These are phyloP conservation scores for Cordia subcordata DNA, from an alignment of 257 asterid species.

Conservation along the genomic window DNA sequence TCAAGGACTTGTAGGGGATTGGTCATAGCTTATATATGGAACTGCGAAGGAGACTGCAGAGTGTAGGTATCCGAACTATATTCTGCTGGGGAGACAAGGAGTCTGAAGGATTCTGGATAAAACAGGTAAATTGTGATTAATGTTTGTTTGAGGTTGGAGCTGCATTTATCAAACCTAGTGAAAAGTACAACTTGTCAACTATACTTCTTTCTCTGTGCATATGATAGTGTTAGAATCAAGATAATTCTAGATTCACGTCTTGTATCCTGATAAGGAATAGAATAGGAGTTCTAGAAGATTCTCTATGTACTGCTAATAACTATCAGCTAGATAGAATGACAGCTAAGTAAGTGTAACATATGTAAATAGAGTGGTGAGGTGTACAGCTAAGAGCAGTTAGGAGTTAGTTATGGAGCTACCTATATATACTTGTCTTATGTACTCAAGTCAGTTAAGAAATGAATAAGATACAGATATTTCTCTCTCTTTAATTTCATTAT, in stretches of 20 bases:
- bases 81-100: conserved; percentile 90
- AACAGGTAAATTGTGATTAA: conserved; percentile 47
- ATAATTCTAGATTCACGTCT: not conserved
- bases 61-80: conserved; percentile 65
- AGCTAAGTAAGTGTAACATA: too few species aligned
- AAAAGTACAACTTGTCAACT: conserved; percentile 2
- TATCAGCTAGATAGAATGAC: too few species aligned
- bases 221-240: not conserved
- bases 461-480: too few species aligned
- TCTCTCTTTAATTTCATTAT: too few species aligned
- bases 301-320: too few species aligned
- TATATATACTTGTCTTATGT: too few species aligned
- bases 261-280: too few species aligned
- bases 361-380: too few species aligned
- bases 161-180: not conserved
- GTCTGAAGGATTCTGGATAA: conserved; percentile 90
- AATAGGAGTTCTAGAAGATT: too few species aligned
- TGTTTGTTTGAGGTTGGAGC: conserved; percentile 1
- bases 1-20: conserved; percentile 55
- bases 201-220: not conserved
- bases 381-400: too few species aligned
- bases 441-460: too few species aligned
- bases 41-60: conserved; percentile 58
- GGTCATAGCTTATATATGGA: conserved; percentile 64
- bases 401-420: too few species aligned